Evolutionary conservation across 805 yeast species (phyloP).

Genomic region (Wickerhamiella kurtzmanii): DNA sequence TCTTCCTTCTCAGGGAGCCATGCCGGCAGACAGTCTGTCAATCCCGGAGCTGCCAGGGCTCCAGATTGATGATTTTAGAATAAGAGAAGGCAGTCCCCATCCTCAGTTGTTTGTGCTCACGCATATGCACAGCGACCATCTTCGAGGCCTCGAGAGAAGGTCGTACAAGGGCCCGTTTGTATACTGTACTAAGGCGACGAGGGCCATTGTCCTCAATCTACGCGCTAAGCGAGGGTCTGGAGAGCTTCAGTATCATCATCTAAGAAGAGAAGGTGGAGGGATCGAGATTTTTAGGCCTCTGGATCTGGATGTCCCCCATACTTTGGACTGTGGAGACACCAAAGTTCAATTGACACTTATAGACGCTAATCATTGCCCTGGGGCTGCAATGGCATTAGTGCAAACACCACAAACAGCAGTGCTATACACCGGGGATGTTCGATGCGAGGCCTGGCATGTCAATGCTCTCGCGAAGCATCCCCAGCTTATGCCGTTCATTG

Average conservation of each 20-base stretch:
- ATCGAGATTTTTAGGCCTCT: slow-evolving; percentile 15
- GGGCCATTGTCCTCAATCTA: slow-evolving; percentile 17
- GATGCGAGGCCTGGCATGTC: slow-evolving; percentile 44
- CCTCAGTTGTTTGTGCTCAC: slow-evolving; percentile 31
- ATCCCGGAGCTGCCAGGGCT: slow-evolving; percentile 38
- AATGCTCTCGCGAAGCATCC: slow-evolving; percentile 30
- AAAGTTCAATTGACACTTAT: slow-evolving; percentile 31
- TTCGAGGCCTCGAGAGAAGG: slow-evolving; percentile 32
- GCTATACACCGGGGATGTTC: slow-evolving; percentile 42
- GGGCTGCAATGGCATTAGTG: slow-evolving; percentile 41
- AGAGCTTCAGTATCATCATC: slow-evolving; percentile 16
- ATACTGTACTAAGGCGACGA: slow-evolving; percentile 36
- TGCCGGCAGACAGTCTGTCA: slow-evolving; percentile 8
- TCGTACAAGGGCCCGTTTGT: slow-evolving; percentile 30
- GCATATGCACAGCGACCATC: slow-evolving; percentile 44
- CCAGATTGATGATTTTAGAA: slow-evolving; percentile 27
- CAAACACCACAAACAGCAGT: slow-evolving; percentile 28
- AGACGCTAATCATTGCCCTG: slow-evolving; percentile 47
- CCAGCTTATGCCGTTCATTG: slow-evolving; percentile 31
- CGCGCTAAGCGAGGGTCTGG: slow-evolving; percentile 15
- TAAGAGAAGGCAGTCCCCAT: slow-evolving; percentile 7
- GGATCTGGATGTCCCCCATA: slow-evolving; percentile 10
- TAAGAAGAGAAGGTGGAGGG: slow-evolving; percentile 17
- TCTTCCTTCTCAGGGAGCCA: too few species aligned
- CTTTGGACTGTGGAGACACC: slow-evolving; percentile 12